Evolutionary conservation across 106 monocot species (phyloP).

Genomic region (Hemerocallis citrina): DNA sequence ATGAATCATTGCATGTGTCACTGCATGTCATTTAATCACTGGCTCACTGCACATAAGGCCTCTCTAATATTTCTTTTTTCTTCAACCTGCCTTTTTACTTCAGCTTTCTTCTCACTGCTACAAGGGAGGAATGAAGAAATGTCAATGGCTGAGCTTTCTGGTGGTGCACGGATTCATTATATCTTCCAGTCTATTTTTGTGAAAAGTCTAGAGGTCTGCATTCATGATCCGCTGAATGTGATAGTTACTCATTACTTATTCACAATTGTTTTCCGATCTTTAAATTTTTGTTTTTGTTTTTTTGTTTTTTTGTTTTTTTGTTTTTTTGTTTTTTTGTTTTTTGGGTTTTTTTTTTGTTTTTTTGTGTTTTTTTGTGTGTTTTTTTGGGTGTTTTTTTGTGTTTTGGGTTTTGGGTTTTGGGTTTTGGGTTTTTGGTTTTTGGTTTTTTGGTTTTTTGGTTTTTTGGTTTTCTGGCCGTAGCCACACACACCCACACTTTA

Average conservation of each 20-base stretch:
- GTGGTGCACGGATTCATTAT: constrained; percentile 97
- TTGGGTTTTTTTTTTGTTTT: not conserved
- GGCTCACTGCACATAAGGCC: no score
- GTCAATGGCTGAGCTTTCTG: constrained; percentile 85
- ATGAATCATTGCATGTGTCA: no score
- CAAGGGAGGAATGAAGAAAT: constrained; percentile 96
- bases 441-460: no score
- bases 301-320: no score
- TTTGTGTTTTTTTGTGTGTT: not conserved
- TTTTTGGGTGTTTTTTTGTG: not conserved
- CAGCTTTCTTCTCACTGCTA: constrained; percentile 90
- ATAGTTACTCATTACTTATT: not conserved
- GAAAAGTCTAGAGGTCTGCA: constrained; percentile 83
- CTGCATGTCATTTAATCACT: no score
- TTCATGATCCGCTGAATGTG: not conserved
- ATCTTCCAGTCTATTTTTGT: constrained; percentile 99
- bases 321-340: no score
- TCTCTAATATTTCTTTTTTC: not conserved
- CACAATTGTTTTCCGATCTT: no score
- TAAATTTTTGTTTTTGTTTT: no score
- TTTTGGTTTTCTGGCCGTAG: no score
- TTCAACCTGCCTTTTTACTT: constrained; percentile 5
- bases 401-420: no score
- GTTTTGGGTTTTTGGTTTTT: no score
- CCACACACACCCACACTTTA: no score